Evolutionary conservation across 2,329 filamentous ascomycete species (phyloP), one percentile per base, ranked within the genome.

Genomic region (Nemania diffusa): DNA sequence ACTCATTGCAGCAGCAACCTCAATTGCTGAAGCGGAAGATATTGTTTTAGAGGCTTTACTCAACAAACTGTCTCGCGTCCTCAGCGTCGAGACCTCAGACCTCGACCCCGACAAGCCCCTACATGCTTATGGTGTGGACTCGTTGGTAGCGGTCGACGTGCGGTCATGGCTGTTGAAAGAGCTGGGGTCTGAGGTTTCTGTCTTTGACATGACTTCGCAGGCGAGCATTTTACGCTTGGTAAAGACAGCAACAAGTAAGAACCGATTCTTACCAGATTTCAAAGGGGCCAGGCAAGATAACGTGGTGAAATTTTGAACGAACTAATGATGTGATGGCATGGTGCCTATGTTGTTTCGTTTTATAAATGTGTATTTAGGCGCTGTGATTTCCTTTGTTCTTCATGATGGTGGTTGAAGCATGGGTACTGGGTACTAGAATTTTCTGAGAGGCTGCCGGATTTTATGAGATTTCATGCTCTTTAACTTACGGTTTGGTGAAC

Each of bases 131-230:
- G 73, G 73, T 3, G 69, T 76, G 26, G 74, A 76, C 65, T 76
- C 73, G 53, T 58, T 75, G 42, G 72, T 74, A 17, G 74, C 71
- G 9, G 75, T 71, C 9, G 72, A 74, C 40, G 61, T 75, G 46
- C 67, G 72, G 17, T 62, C 72, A 2, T 74, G 73, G 74, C n/a
- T 75, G 24, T 48, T 70, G 22, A 75, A 71, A 59, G 72, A 72
- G 34, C 53, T 76, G n/a, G 66, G 69, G 37, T 71, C 71, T 2
- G 71, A 76, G 24, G 50, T 75, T 2, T 72, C 73, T 20, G 67
- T 76, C 13, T 74, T 76, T 57, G 73, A 75, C 37, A 74, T 75
- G 69, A 72, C 67, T 22, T 67, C 68, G 42, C 70, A 71, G 65
- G 55, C 69, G 56, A 75, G 69, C 61, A 74, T 75, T 17, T 44